Conservation (phyloP, 257 asterid species). For the Mentha longifolia region DNA sequence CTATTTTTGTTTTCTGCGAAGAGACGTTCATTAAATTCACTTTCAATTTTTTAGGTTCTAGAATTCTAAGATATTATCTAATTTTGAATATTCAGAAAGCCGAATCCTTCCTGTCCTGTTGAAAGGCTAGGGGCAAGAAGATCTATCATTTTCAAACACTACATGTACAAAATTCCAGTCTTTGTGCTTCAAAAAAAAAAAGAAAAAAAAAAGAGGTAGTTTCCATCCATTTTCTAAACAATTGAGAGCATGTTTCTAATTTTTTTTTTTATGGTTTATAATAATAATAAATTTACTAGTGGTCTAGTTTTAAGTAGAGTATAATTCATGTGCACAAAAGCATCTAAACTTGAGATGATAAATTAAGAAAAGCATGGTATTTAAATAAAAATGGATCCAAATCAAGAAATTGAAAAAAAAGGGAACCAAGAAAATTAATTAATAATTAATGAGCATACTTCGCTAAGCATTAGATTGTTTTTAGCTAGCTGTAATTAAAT, state of each 20-base stretch:
- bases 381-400: too few relatives aligned
- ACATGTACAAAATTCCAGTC: slow-evolving; percentile 4
- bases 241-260: too few relatives aligned
- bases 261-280: too few relatives aligned
- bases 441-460: background rate
- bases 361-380: too few relatives aligned
- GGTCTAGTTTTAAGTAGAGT: too few relatives aligned
- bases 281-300: too few relatives aligned
- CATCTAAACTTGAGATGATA: too few relatives aligned
- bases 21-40: background rate
- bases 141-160: background rate
- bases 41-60: background rate
- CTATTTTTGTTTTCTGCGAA: too few relatives aligned
- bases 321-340: too few relatives aligned
- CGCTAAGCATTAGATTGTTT: background rate
- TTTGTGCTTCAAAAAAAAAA: background rate
- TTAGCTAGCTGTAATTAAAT: background rate
- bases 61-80: background rate
- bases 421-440: background rate
- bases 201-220: background rate
- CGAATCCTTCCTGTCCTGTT: too few relatives aligned
- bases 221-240: slow-evolving; percentile 18
- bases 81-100: background rate
- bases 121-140: too few relatives aligned
- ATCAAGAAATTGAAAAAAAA: background rate